These are phyloP conservation scores for Magnolia changhungtana DNA, from an alignment of 164 flowering plant species.

Conservation along the genomic window DNA sequence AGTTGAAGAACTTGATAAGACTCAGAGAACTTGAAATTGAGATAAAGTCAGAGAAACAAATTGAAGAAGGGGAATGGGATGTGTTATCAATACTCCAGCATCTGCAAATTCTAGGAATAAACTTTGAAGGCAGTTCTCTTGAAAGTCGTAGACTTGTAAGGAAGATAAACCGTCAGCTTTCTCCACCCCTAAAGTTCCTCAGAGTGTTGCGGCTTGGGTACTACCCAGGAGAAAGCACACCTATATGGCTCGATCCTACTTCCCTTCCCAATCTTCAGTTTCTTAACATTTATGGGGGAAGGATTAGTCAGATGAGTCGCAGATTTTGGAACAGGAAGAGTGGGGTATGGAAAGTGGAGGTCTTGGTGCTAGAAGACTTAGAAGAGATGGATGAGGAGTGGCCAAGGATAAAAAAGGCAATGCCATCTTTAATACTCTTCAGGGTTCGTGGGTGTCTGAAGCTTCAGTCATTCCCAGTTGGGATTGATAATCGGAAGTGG, in stretches of 20 bases:
- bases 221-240: background rate
- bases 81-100: background rate
- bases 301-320: background rate
- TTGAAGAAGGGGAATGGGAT: background rate
- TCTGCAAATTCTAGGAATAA: background rate
- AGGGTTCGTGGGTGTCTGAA: background rate
- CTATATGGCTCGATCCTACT: background rate
- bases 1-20: conserved; percentile 7
- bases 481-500: no score
- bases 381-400: background rate
- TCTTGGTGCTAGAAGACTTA: background rate
- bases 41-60: background rate
- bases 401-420: background rate
- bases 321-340: background rate
- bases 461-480: background rate
- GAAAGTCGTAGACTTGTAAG: background rate
- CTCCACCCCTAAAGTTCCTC: background rate
- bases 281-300: background rate
- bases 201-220: background rate
- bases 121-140: background rate
- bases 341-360: background rate
- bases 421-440: background rate
- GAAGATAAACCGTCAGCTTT: background rate
- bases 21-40: background rate
- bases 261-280: background rate